Percentiles rank a stretch among this genome's conserved stretches.
Evolutionary conservation across 805 yeast species (phyloP).

Genomic region (Metschnikowia henanensis): DNA sequence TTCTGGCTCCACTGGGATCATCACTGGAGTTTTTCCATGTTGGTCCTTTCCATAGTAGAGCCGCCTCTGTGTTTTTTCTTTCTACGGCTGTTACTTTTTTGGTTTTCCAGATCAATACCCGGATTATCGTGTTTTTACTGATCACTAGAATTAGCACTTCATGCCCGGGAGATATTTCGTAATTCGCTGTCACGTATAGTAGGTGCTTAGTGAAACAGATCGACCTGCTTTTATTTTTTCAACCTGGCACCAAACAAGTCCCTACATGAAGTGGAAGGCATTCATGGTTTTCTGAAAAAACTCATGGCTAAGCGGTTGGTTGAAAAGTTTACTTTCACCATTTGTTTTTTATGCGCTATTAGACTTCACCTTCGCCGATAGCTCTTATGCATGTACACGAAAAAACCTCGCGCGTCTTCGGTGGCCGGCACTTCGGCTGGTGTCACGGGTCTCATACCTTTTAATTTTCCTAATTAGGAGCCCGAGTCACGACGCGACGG

Average conservation of each 20-base stretch:
- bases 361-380: no score
- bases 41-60: conserved; percentile 9
- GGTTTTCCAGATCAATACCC: conserved; percentile 41
- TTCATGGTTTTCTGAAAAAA: no score
- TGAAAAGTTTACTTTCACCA: no score
- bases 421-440: background rate
- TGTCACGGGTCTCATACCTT: background rate
- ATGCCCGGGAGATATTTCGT: conserved; percentile 46
- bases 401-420: background rate
- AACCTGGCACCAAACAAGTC: no score
- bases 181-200: background rate
- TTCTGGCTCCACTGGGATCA: conserved; percentile 13
- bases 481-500: background rate
- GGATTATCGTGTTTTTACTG: conserved; percentile 47
- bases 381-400: no score
- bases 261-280: no score
- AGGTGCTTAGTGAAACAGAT: no score
- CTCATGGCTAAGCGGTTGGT: no score
- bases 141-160: conserved; percentile 44
- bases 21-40: conserved; percentile 21
- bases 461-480: background rate
- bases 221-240: no score
- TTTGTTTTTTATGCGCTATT: no score
- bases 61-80: conserved; percentile 31
- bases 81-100: conserved; percentile 30